Percentiles rank a stretch among this genome's conserved stretches.
Evolutionary conservation across 2,329 filamentous ascomycete species (phyloP).

Genomic region (Fusarium piperis): DNA sequence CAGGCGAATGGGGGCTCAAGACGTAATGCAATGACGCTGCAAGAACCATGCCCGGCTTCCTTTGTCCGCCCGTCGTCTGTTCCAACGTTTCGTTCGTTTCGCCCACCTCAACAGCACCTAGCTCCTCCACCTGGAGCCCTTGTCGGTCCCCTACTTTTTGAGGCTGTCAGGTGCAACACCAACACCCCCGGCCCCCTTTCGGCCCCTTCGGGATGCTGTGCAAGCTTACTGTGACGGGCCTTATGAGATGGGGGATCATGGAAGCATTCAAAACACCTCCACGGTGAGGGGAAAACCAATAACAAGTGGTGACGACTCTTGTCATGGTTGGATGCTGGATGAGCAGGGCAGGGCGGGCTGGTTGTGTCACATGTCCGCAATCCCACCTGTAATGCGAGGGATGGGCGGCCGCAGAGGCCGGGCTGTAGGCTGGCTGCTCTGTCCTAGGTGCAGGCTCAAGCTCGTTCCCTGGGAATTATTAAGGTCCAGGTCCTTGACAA

Average conservation of each 20-base stretch:
- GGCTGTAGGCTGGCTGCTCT: not conserved
- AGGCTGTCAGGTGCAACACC: not conserved
- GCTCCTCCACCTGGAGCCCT: slow-evolving; percentile 4
- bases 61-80: not conserved
- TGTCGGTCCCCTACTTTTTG: slow-evolving; percentile 6
- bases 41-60: not conserved
- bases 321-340: not conserved
- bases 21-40: slow-evolving; percentile 44
- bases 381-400: not conserved
- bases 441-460: not conserved
- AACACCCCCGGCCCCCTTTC: not conserved
- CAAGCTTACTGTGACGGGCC: not conserved
- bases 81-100: not conserved
- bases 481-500: slow-evolving; percentile 4
- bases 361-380: slow-evolving; percentile 15
- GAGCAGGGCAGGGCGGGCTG: slow-evolving; percentile 1
- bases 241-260: not conserved
- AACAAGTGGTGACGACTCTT: not conserved
- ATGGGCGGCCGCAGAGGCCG: slow-evolving; percentile 1
- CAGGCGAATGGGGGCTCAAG: slow-evolving; percentile 37
- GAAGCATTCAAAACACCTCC: not conserved
- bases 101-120: too few relatives aligned
- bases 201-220: not conserved
- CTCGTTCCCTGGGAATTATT: not conserved
- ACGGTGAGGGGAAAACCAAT: not conserved